Percentiles rank a stretch among this genome's conserved stretches.
phyloP scores from a whole-genome alignment of 257 asterid genomes.

The Gentiana straminea region DNA sequence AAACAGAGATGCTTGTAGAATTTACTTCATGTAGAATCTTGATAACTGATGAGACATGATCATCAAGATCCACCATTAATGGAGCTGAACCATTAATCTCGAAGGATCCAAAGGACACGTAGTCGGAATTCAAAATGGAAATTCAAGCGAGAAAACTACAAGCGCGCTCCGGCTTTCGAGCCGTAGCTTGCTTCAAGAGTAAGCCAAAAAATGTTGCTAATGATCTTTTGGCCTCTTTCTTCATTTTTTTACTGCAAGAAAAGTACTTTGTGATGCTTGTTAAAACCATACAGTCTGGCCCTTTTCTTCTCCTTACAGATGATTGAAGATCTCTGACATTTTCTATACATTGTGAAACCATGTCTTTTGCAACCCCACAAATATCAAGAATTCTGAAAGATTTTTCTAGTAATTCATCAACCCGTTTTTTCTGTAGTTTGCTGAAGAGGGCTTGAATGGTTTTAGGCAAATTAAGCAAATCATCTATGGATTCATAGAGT shows the following conservation, averaged over 20 bases:
- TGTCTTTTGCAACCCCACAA: constrained; percentile 18
- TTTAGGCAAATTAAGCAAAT: constrained; percentile 21
- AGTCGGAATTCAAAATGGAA: too few relatives aligned
- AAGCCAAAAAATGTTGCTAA: too few relatives aligned
- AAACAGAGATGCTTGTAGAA: constrained; percentile 9
- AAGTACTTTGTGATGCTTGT: constrained; percentile 6
- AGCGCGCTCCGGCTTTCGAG: too few relatives aligned
- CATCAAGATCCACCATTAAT: constrained; percentile 10
- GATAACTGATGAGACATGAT: constrained; percentile 16
- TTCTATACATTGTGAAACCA: constrained; percentile 11
- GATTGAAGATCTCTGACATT: constrained; percentile 20
- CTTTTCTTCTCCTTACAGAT: constrained; percentile 19
- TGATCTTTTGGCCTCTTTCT: constrained; percentile 8
- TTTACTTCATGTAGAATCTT: constrained; percentile 15
- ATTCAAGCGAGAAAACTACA: too few relatives aligned
- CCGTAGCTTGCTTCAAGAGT: too few relatives aligned
- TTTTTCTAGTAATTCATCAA: constrained; percentile 17
- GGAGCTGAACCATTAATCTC: constrained; percentile 2
- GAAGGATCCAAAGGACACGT: too few relatives aligned
- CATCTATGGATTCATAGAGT: constrained; percentile 15
- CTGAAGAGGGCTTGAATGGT: constrained; percentile 15
- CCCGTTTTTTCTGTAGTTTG: constrained; percentile 10
- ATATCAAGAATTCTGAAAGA: constrained; percentile 20
- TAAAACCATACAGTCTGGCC: constrained; percentile 7
- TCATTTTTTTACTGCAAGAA: constrained; percentile 16